Base-by-base conservation (phyloP, 1,284 basidiomycete genomes). In the Tilletiopsis washingtonensis region DNA sequence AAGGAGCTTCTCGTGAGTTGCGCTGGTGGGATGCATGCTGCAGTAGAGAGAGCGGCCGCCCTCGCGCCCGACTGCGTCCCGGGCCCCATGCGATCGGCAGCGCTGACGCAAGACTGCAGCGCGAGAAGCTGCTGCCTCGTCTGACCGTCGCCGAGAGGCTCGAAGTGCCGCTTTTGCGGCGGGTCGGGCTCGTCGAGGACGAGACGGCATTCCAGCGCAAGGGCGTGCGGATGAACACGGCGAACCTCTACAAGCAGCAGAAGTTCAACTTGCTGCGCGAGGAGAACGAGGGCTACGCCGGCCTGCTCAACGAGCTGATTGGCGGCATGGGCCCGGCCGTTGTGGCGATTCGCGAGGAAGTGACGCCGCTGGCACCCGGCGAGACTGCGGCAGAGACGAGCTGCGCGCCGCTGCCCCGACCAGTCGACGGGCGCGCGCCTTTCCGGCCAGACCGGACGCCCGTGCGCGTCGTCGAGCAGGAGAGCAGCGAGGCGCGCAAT, bases 181-280 rank as follows among this genome's bases (percentile, higher is more conserved):
- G 57, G 3, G 27, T 61, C 15, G 56, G 57, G 23, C 51, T 68
- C 24, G 52, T 71, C 9, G 39, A 44, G 12, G 65, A 72, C 36
- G 56, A 63, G 20, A 47, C 37, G 19, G 50, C 46, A 37, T 67
- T 72, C 51, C 54, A 57, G 38, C 56, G 56, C 23, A 67, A 64
- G 17, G 56, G 54, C 9, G 58, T 69, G 17, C 64, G 64, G 41
- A 56, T 73, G 48, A 67, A 68, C 40, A 73, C 70, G 15, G 56
- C 63, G 3, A 53, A 45, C 12, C 55, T 61, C 75, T 98, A 93
- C 80, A 96, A 93, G 74, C 94, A 98, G 74, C 91, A 91, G 76
- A 97, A 96, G 75, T 96, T 91, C 78, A 99, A 98, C 67, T 81
- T 99, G 27, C 80, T 97, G 9, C 85, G 94, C 37, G 94, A 99